Percentiles rank a stretch among this genome's conserved stretches.
Evolutionary conservation across 140 eudicot species (phyloP).

Genomic region (Bidens hawaiensis): DNA sequence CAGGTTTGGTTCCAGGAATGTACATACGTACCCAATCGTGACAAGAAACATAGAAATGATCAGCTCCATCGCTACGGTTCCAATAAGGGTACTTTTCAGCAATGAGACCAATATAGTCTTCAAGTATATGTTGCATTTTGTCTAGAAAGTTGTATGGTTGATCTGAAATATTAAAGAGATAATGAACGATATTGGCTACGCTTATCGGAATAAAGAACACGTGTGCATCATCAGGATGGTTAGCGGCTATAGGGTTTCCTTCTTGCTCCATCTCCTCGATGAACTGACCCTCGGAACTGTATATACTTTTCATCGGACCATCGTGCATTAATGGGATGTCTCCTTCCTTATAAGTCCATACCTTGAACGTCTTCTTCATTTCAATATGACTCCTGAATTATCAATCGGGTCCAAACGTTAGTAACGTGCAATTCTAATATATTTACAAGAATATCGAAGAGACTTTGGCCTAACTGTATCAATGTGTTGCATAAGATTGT

Average conservation of each 20-base stretch:
- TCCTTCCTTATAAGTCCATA: conserved; percentile 54
- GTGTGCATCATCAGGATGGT: conserved; percentile 45
- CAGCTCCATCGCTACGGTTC: conserved; percentile 68
- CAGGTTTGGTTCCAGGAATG: no score
- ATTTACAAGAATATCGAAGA: no score
- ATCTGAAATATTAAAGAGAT: conserved; percentile 6
- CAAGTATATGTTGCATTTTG: conserved; percentile 18
- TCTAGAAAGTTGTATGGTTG: neutral
- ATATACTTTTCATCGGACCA: conserved; percentile 40
- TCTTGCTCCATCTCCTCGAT: conserved; percentile 34
- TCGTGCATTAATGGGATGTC: conserved; percentile 41
- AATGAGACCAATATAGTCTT: conserved; percentile 39
- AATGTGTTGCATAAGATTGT: no score
- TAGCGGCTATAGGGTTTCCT: conserved; percentile 23
- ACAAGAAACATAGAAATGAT: conserved; percentile 61
- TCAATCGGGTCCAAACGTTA: neutral
- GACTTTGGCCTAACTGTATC: no score
- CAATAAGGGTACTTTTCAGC: conserved; percentile 56
- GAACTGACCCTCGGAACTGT: conserved; percentile 41
- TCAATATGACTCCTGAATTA: conserved; percentile 51
- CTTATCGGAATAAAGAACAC: conserved; percentile 48
- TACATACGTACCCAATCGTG: conserved; percentile 78
- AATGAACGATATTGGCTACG: conserved; percentile 18
- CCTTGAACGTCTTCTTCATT: conserved; percentile 46
- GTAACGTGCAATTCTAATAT: neutral